These are phyloP conservation scores for Mycotypha africana DNA, from an alignment of 371 early-diverging fungal species.

Conservation along the genomic window DNA sequence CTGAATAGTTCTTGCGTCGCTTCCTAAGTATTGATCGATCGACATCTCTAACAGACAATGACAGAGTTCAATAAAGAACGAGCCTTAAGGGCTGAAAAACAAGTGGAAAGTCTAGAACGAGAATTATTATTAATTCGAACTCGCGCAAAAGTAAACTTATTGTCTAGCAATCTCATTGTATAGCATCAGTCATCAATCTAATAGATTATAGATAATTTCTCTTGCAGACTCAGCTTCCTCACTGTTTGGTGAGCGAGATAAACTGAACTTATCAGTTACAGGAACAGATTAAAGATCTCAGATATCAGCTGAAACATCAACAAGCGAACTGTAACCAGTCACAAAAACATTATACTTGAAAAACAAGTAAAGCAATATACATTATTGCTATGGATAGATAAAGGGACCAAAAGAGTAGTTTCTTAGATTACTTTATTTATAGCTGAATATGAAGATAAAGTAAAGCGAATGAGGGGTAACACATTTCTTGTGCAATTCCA, in stretches of 20 bases:
- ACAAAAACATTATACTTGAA: constrained; percentile 25
- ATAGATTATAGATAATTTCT: too few species aligned
- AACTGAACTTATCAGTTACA: constrained; percentile 24
- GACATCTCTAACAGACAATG: too few species aligned
- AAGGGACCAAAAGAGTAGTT: too few species aligned
- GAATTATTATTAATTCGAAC: constrained; percentile 13
- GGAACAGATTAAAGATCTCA: constrained; percentile 43
- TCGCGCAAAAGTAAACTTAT: constrained; percentile 18
- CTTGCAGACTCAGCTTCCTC: too few species aligned
- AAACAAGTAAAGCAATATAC: constrained; percentile 21
- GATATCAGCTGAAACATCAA: constrained; percentile 29
- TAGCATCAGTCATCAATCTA: too few species aligned
- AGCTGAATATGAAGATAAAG: constrained; percentile 42
- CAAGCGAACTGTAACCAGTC: constrained; percentile 18
- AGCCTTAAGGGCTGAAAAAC: constrained; percentile 19
- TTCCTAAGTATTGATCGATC: too few species aligned
- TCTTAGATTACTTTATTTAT: too few species aligned
- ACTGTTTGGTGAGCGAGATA: constrained; percentile 10
- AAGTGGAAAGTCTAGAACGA: constrained; percentile 18
- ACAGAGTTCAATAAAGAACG: constrained; percentile 11
- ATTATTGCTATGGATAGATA: background rate
- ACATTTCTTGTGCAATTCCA: too few species aligned
- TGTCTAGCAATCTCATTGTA: too few species aligned
- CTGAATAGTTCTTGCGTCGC: too few species aligned
- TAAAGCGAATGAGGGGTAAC: constrained; percentile 46